Percentiles rank a stretch among this genome's conserved stretches.
Evolutionary conservation across 768 basidiomycete genomes (phyloP).

Genomic region (Boletellus ananiceps): DNA sequence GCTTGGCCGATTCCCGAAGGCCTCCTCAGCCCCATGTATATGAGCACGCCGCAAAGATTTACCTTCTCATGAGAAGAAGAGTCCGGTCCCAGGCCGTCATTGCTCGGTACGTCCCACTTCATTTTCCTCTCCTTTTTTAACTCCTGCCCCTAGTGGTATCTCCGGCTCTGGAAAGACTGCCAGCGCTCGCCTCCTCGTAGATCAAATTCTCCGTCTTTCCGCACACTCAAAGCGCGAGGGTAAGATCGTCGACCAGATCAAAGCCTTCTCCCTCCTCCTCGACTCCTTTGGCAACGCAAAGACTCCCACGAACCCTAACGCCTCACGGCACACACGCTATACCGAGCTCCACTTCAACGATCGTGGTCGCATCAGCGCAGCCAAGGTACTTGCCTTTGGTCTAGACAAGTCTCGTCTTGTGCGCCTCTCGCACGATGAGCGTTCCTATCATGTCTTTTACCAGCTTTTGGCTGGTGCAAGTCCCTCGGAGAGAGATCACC

Average conservation of each 20-base stretch:
- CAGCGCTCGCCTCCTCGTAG: slow-evolving; percentile 47
- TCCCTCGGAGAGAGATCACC: slow-evolving; percentile 48
- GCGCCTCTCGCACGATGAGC: slow-evolving; percentile 52
- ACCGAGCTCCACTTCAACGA: slow-evolving; percentile 60
- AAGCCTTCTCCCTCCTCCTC: slow-evolving; percentile 50
- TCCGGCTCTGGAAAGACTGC: slow-evolving; percentile 61
- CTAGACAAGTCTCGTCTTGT: slow-evolving; percentile 59
- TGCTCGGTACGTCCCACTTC: slow-evolving; percentile 40
- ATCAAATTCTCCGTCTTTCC: slow-evolving; percentile 58
- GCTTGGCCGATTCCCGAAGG: slow-evolving; percentile 33
- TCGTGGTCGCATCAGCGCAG: slow-evolving; percentile 50
- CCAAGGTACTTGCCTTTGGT: slow-evolving; percentile 55
- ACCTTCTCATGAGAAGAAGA: slow-evolving; percentile 53
- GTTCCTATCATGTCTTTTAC: slow-evolving; percentile 65
- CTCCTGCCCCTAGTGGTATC: slow-evolving; percentile 43
- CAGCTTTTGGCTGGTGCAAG: slow-evolving; percentile 58
- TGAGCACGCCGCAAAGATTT: slow-evolving; percentile 57
- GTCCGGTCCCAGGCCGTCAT: slow-evolving; percentile 52
- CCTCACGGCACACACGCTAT: slow-evolving; percentile 57
- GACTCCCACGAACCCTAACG: slow-evolving; percentile 57
- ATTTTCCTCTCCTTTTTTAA: slow-evolving; percentile 12
- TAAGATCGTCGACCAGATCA: slow-evolving; percentile 51
- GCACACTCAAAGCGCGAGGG: slow-evolving; percentile 52
- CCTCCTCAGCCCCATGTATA: slow-evolving; percentile 56
- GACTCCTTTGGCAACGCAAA: slow-evolving; percentile 66